A percentile compares a stretch with the other conserved stretches of the same genome.
These are phyloP conservation scores for Omphalea diandra DNA, from an alignment of 441 rosid genomes.

Conservation along the genomic window DNA sequence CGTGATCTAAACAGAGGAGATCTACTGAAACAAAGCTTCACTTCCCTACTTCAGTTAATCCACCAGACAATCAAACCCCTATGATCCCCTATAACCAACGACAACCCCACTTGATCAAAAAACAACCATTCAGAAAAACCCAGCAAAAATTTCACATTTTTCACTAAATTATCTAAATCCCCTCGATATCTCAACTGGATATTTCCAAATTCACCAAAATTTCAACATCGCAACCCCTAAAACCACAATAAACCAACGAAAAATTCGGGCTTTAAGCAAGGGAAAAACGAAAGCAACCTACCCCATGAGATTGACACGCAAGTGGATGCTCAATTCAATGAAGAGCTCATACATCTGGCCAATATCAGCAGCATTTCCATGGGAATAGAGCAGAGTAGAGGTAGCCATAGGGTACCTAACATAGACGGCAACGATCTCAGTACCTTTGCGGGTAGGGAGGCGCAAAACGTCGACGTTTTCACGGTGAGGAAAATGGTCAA, in stretches of 20 bases:
- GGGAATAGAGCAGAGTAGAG: slow-evolving; percentile 87
- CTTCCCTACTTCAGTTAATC: slow-evolving; percentile 7
- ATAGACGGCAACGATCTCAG: slow-evolving; percentile 82
- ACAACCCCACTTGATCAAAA: neutral
- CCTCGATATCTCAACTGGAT: no score
- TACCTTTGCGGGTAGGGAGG: slow-evolving; percentile 74
- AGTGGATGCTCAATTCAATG: slow-evolving; percentile 87
- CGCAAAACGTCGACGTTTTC: slow-evolving; percentile 82
- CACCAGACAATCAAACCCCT: no score
- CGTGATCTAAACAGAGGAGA: slow-evolving; percentile 13
- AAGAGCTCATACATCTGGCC: slow-evolving; percentile 99
- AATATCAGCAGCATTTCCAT: slow-evolving; percentile 99
- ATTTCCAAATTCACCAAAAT: neutral
- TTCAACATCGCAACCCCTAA: neutral
- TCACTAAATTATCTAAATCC: no score
- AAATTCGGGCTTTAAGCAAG: neutral
- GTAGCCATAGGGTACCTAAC: slow-evolving; percentile 87
- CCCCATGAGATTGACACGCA: slow-evolving; percentile 96
- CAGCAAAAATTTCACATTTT: no score
- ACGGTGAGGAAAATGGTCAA: slow-evolving; percentile 79
- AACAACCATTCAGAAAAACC: no score
- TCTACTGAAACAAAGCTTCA: slow-evolving; percentile 16
- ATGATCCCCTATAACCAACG: neutral
- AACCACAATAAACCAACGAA: neutral
- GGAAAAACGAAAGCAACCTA: slow-evolving; percentile 30